Evolutionary conservation across 192 early-diverging fungal genomes (phyloP), one percentile per base, ranked within the genome.

Genomic region (Neocallimastix lanati): DNA sequence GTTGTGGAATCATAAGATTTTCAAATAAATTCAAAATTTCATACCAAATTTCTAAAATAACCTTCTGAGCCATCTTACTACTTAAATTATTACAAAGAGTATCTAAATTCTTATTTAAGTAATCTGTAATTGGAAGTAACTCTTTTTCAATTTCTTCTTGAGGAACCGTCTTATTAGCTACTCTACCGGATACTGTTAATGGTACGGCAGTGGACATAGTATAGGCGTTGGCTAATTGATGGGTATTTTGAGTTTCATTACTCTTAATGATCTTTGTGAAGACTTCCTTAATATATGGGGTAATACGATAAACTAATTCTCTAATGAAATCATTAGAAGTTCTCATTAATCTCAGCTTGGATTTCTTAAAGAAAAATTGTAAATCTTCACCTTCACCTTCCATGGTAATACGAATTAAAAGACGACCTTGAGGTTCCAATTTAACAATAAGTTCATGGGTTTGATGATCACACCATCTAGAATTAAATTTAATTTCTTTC

Each of bases 281-380:
- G 76, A 90, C 90, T 50, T 89, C 86, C 77, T 88, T 89, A 14
- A 93, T 86, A 37, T 85, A 89, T 33, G 83, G 86, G 0, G 91
- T 83, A 81, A 93, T 92, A 85, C 92, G 86, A 79, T 93, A 67
- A 13, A 93, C 90, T 82, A 93, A 91, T 40, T 86, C 85, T 78
- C 90, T 86, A 76, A 88, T 86, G 82, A 92, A 87, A 78, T 94
- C 92, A n/a, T 90, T 85, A 77, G 91, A 86, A 37, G 92, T 87
- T 28, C 92, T 86, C 80, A 91, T 89, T 29, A 95, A 78, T 25
- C 84, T 87, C 30, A 92, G 89, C 84, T 93, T 93, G 29, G 92
- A 90, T 80, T 90, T 88, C 38, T 92, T 91, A 80, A 93, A 93
- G 87, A 91, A 94, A 81, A 93, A 95, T 82, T 93, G 91, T n/a